Conservation (phyloP, 305 asterid genomes). For the Fraxinus sp. region DNA sequence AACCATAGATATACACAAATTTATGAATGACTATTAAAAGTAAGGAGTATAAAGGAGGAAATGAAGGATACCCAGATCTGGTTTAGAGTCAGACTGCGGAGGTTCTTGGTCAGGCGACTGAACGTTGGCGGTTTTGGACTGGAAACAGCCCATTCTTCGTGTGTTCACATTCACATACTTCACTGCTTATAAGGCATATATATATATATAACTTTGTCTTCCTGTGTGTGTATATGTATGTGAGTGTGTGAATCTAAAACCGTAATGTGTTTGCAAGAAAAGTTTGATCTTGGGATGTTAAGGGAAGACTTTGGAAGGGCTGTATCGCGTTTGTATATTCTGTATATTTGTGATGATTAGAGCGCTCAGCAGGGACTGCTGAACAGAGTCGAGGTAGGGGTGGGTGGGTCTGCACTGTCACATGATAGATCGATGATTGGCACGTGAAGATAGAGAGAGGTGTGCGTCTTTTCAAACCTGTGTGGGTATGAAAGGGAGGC, state of each 20-base stretch:
- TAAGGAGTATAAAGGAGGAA: not conserved
- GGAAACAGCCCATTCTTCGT: conserved; percentile 88
- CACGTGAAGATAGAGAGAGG: conserved; percentile 61
- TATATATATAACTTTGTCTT: not conserved
- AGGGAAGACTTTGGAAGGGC: not conserved
- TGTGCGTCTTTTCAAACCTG: not conserved
- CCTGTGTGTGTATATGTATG: not conserved
- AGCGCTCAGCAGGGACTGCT: not conserved
- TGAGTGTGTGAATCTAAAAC: not conserved
- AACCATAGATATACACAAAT: not conserved
- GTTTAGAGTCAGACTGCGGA: conserved; percentile 67
- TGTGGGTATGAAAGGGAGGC: not conserved
- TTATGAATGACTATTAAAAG: not conserved
- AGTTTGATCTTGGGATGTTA: conserved; percentile 19
- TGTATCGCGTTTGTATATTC: not conserved
- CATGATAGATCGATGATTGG: conserved; percentile 65
- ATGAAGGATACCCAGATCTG: conserved; percentile 76
- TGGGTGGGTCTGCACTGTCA: conserved; percentile 29
- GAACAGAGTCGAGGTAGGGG: conserved; percentile 22
- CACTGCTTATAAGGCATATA: not conserved
- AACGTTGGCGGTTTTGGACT: conserved; percentile 96
- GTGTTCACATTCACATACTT: conserved; percentile 40
- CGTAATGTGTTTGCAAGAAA: conserved; percentile 20
- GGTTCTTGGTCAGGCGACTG: conserved; percentile 86
- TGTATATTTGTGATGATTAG: conserved; percentile 30